Evolutionary conservation across 2,329 filamentous ascomycete genomes (phyloP), one percentile per base, ranked within the genome.

Genomic region (Pseudopyricularia javanii): DNA sequence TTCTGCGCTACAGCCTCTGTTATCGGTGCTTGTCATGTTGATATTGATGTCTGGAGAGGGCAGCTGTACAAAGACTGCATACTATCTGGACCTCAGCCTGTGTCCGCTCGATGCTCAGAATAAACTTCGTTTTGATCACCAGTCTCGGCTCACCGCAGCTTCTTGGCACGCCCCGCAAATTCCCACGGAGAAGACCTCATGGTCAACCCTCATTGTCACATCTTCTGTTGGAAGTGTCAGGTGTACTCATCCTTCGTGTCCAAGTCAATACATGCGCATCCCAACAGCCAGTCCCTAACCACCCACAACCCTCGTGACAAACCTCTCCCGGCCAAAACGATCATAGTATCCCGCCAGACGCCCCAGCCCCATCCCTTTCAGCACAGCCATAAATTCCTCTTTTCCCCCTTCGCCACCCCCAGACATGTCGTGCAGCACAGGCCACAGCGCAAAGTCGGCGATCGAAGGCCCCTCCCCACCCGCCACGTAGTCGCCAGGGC

Each of bases 371-470:
- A 56, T 47, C 2, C 52, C 54, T 3, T 33, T n/a, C 5, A 59
- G 56, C 32, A 50, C 53, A 11, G 47, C 12, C 5, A 58, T 58
- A 6, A 74, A 59, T 2, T 62, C 64, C 12, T 43, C 37, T 4
- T 12, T 12, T 20, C 22, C 22, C 17, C 17, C 37, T 4, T 60
- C 45, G 3, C 66, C 43, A 1, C 45, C 28, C n/a, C 17, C 47
- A 11, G 22, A 7, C 20, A 80, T 66, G 32, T 68, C 68, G 54
- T 78, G 64, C 54, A 83, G 58, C 14, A 79, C 68, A 1, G 80
- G 78, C 74, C 76, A 81, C 3, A 81, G 60, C 0, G 75, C 76
- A 60, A 74, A 83, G 61, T 83, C 80, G 0, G 73, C 72, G 2
- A 82, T 60, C 2, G 68, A 67, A 0, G 72, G 59, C 11, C 57